Percentiles rank a stretch among this genome's conserved stretches.
Evolutionary conservation across 2,329 filamentous ascomycete genomes (phyloP).

Genomic region (Colletotrichum tabaci): DNA sequence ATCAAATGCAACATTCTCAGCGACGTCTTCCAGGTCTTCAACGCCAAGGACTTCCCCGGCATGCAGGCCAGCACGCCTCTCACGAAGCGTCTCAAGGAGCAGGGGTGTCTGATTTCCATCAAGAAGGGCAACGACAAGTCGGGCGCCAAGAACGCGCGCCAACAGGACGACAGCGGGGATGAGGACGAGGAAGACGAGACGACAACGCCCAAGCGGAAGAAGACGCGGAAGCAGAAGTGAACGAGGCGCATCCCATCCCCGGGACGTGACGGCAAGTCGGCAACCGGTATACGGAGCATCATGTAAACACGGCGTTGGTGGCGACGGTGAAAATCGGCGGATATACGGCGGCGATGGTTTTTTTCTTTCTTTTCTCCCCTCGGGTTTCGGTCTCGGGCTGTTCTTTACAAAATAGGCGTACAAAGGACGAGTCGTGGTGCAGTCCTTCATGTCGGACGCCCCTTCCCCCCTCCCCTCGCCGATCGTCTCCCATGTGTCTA

Average conservation of each 20-base stretch:
- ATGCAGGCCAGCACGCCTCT: slow-evolving; percentile 84
- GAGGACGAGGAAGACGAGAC: slow-evolving; percentile 64
- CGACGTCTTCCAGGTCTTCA: slow-evolving; percentile 84
- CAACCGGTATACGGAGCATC: slow-evolving; percentile 19
- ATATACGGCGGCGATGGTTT: slow-evolving; percentile 34
- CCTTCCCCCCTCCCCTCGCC: neutral
- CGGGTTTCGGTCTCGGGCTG: neutral
- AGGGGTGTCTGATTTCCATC: slow-evolving; percentile 87
- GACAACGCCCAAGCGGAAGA: slow-evolving; percentile 31
- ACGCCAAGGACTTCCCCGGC: slow-evolving; percentile 88
- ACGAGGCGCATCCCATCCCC: neutral
- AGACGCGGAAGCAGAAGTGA: slow-evolving; percentile 36
- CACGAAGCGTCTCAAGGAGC: slow-evolving; percentile 81
- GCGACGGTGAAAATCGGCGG: slow-evolving; percentile 28
- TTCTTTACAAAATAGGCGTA: slow-evolving; percentile 9
- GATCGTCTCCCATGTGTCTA: neutral
- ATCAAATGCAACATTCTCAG: slow-evolving; percentile 71
- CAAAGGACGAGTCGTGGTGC: neutral
- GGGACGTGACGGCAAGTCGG: slow-evolving; percentile 9
- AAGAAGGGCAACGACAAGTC: slow-evolving; percentile 86
- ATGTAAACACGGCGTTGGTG: slow-evolving; percentile 29
- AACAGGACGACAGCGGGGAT: slow-evolving; percentile 60
- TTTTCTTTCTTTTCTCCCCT: neutral
- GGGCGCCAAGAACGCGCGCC: slow-evolving; percentile 50
- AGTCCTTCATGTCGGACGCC: neutral